These are phyloP conservation scores for Detonula confervacea DNA, from an alignment of 352 stramenopile genomes.

Conservation along the genomic window DNA sequence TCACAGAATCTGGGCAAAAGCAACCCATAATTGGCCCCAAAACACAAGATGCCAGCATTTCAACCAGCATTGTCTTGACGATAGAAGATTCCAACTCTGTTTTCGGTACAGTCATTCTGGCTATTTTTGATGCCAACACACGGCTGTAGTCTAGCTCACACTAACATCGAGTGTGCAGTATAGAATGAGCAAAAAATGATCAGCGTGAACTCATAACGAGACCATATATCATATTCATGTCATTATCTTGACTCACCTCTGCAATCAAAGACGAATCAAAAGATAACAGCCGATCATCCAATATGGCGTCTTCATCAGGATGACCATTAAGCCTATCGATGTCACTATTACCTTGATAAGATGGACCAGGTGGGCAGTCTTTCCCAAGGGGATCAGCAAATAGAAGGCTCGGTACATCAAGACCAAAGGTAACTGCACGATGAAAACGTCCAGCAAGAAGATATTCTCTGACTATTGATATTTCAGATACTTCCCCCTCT, in stretches of 20 bases:
- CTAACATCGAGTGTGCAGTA: too few relatives aligned
- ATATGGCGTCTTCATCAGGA: constrained; percentile 61
- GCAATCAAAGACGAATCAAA: constrained; percentile 61
- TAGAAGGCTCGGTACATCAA: constrained; percentile 81
- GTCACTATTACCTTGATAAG: constrained; percentile 48
- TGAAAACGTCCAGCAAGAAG: constrained; percentile 79
- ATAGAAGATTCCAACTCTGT: constrained; percentile 68
- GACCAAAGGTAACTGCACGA: constrained; percentile 79
- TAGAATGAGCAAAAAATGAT: too few relatives aligned
- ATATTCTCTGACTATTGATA: constrained; percentile 80
- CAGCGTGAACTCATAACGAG: too few relatives aligned
- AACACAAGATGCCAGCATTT: constrained; percentile 74
- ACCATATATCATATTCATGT: too few relatives aligned
- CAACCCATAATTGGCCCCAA: constrained; percentile 77
- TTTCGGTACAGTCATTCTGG: constrained; percentile 63
- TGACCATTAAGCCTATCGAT: constrained; percentile 38
- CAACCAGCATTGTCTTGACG: constrained; percentile 67
- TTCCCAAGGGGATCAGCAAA: constrained; percentile 79
- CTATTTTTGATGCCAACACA: constrained; percentile 70
- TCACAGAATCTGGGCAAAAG: constrained; percentile 78
- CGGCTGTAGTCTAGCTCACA: constrained; percentile 85
- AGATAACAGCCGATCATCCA: constrained; percentile 77
- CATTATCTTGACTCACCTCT: too few relatives aligned
- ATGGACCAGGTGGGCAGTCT: constrained; percentile 68
- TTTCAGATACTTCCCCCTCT: constrained; percentile 63